Conservation (phyloP, 306 rosid genomes). For the Citrullus mucosospermus region DNA sequence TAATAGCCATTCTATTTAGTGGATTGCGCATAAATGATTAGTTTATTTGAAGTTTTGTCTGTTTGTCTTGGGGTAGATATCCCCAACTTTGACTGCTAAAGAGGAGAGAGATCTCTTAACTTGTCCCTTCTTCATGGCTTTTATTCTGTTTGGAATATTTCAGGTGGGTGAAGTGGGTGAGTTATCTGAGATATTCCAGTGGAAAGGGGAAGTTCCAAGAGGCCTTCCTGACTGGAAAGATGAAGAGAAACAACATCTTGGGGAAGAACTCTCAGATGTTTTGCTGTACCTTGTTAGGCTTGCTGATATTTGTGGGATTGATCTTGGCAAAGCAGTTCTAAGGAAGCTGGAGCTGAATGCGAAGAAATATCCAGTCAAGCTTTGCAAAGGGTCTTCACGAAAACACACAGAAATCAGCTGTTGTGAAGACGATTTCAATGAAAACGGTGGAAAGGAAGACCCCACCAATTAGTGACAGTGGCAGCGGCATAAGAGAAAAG, state of each 20-base stretch:
- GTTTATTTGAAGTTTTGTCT: not conserved
- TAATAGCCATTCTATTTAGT: not conserved
- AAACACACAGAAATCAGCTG: slow-evolving; percentile 6
- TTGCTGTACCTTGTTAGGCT: slow-evolving; percentile 12
- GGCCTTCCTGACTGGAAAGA: slow-evolving; percentile 16
- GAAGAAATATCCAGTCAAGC: slow-evolving; percentile 12
- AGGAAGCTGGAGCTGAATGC: slow-evolving; percentile 10
- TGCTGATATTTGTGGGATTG: slow-evolving; percentile 9
- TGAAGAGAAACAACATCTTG: slow-evolving; percentile 9
- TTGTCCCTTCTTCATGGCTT: not conserved
- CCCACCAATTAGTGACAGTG: not conserved
- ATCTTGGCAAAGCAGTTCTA: slow-evolving; percentile 11
- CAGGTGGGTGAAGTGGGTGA: slow-evolving; percentile 9
- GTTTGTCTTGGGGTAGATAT: not conserved
- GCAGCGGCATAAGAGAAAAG: not conserved
- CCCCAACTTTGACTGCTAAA: not conserved
- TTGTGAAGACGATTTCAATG: not conserved
- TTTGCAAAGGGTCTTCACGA: slow-evolving; percentile 17
- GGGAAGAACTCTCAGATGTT: slow-evolving; percentile 17
- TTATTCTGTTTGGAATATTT: not conserved
- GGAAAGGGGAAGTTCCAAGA: slow-evolving; percentile 13
- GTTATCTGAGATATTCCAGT: slow-evolving; percentile 8
- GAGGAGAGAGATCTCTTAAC: not conserved
- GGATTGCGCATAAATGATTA: not conserved
- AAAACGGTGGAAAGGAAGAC: not conserved